Evolutionary conservation across 164 flowering plant species (phyloP), one percentile per base, ranked within the genome.

Genomic region (Taxillus chinensis): DNA sequence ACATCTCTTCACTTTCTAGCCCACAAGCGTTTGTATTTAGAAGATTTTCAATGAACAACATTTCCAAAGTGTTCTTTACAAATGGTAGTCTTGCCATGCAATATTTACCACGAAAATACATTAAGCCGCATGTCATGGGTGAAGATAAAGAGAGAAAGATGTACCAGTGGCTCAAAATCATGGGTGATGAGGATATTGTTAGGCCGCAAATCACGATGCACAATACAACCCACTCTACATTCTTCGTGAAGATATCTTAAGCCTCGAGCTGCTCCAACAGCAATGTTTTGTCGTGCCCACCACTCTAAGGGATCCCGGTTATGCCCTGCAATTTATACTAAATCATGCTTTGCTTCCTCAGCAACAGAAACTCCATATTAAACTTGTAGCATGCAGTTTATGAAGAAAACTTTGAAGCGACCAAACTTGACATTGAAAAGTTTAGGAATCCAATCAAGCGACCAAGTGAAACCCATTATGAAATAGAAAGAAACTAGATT

Each of bases 161-260:
- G 37, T 82, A 92, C 98, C 68, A 89, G 69, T 65, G 96, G 88
- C 64, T 90, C 95, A 76, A 85, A 93, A 72, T 90, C 98, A 79
- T 93, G 98, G 54, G 98, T 93, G 60, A 93, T 70, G n/a, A 93
- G 92, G 68, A 93, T 88, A 71, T 93, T 93, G 75, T 90, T 93
- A 8, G 98, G 98, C 63, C 98, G 80, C 93, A 93, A 72, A 70
- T 93, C 98, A 16, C 95, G 86, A 63, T 93, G 98, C 48, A 93
- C 92, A 66, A 93, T 93, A 61, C 97, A 90, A 12, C 98, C 98
- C 46, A 93, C 97, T 77, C 98, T 78, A 67, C 98, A 93, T 71
- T 90, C 98, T 72, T 93, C 97, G 58, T 93, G 98, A 63, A 90
- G 95, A 67, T 93, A 93, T 68, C 98, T 82, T 82, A 93, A 72